phyloP scores from a whole-genome alignment of 176 grass and related monocot species.

The Oryza brachyantha region DNA sequence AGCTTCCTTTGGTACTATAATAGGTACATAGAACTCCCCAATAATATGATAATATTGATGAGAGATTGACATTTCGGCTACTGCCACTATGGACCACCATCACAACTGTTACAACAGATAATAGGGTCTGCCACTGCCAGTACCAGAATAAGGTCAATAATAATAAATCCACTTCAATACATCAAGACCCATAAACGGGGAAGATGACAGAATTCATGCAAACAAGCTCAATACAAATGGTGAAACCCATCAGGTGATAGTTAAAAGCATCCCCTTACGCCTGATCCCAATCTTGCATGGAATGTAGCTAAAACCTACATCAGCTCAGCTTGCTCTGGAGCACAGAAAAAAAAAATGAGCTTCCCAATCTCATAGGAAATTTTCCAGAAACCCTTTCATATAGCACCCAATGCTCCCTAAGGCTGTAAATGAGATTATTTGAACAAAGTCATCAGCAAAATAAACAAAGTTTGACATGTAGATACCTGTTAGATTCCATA shows the following conservation, averaged over 20 bases:
- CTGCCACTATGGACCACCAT: constrained; percentile 9
- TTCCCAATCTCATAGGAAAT: constrained; percentile 11
- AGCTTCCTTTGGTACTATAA: background rate
- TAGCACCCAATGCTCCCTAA: background rate
- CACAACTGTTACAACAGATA: constrained; percentile 11
- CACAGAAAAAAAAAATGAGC: background rate
- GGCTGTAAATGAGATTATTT: background rate
- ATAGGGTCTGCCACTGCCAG: background rate
- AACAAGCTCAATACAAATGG: constrained; percentile 9
- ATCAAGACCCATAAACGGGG: background rate
- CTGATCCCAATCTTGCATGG: background rate
- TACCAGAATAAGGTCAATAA: constrained; percentile 4
- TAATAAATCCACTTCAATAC: background rate
- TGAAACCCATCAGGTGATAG: constrained; percentile 4
- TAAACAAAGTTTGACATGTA: background rate
- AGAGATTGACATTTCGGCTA: background rate
- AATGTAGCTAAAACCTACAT: background rate
- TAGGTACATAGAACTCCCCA: background rate
- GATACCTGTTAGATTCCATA: background rate
- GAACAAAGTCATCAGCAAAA: background rate
- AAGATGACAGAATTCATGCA: background rate
- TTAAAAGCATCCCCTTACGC: background rate
- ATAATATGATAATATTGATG: constrained; percentile 11
- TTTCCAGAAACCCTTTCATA: background rate
- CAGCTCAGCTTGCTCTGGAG: background rate